Evolutionary conservation across 2,329 filamentous ascomycete genomes (phyloP), one percentile per base, ranked within the genome.

Genomic region (Colletotrichum musae): DNA sequence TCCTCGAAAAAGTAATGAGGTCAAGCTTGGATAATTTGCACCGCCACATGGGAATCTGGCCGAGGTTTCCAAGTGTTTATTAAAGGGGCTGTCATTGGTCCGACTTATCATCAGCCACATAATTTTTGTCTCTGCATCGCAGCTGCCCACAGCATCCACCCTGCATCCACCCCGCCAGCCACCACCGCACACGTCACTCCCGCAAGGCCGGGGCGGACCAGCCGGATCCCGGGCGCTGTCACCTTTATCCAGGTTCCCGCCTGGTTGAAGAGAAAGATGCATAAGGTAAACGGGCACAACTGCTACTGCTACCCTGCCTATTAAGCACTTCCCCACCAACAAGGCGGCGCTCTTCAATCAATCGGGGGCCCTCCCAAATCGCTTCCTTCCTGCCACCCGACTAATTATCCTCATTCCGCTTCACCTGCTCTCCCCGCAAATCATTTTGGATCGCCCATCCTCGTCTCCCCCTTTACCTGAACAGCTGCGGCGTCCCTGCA

Each of bases 151-250:
- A 47, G 43, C 41, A 56, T 52, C 57, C 26, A 61, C 21, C 52
- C 57, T 68, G 57, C 64, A 68, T 61, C 52, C 47, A 54, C 66
- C 36, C 69, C 58, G 62, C 61, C 71, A 71, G 71, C 71, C 71
- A 72, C 71, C 69, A 62, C 50, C 64, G 45, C 69, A 59, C 65
- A 72, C 71, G 69, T 72, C 71, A 72, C 71, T 71, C 68, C 32
- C 54, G 36, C 58, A 58, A 63, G 58, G 51, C 56, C 62, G 56
- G 36, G 47, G 62, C 62, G 56, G 43, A 45, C 62, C 64, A 51
- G 56, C 51, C 51, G 62, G 62, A 60, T 63, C 62, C 66, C 56
- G 45, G 66, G 56, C 63, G 61, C 56, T 66, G 62, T 69, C 56
- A 67, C 62, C 57, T 69, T 65, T 52, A 39, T 51, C 59, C 69